Evolutionary conservation across 2,329 filamentous ascomycete genomes (phyloP).

Genomic region (Mycosphaerelloides madeirae): DNA sequence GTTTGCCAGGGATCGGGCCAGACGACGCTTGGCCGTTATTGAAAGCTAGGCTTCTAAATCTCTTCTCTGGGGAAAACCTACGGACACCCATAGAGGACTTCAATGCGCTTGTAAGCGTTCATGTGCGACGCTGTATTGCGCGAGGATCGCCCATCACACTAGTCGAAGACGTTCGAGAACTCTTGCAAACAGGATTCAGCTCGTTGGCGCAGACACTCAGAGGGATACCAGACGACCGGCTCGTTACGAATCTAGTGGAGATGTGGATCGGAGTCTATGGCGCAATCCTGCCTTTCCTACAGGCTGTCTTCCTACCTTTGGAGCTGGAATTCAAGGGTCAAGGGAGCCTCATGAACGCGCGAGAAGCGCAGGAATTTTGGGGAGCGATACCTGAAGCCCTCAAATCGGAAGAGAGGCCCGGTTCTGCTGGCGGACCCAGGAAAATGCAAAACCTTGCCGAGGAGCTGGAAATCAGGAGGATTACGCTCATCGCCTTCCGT

Average conservation of each 20-base stretch:
- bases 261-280: slow-evolving; percentile 94
- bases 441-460: slow-evolving; percentile 44
- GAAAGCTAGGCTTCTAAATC: slow-evolving; percentile 67
- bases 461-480: slow-evolving; percentile 77
- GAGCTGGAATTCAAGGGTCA: slow-evolving; percentile 88
- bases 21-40: slow-evolving; percentile 82
- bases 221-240: slow-evolving; percentile 72
- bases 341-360: slow-evolving; percentile 69
- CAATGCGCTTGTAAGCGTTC: slow-evolving; percentile 72
- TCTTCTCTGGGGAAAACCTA: slow-evolving; percentile 78
- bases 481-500: slow-evolving; percentile 82
- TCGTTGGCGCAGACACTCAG: slow-evolving; percentile 80
- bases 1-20: slow-evolving; percentile 44
- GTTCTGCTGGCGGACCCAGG: slow-evolving; percentile 36
- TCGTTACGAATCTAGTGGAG: slow-evolving; percentile 87
- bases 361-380: slow-evolving; percentile 88
- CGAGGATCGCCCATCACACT: slow-evolving; percentile 65
- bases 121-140: slow-evolving; percentile 73
- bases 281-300: slow-evolving; percentile 83
- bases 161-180: slow-evolving; percentile 70
- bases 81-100: slow-evolving; percentile 78
- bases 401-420: slow-evolving; percentile 39
- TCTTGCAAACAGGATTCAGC: slow-evolving; percentile 75
- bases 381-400: slow-evolving; percentile 56
- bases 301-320: slow-evolving; percentile 88